These are phyloP conservation scores for Vigna unguiculata DNA, from an alignment of 306 rosid genomes.

Conservation along the genomic window DNA sequence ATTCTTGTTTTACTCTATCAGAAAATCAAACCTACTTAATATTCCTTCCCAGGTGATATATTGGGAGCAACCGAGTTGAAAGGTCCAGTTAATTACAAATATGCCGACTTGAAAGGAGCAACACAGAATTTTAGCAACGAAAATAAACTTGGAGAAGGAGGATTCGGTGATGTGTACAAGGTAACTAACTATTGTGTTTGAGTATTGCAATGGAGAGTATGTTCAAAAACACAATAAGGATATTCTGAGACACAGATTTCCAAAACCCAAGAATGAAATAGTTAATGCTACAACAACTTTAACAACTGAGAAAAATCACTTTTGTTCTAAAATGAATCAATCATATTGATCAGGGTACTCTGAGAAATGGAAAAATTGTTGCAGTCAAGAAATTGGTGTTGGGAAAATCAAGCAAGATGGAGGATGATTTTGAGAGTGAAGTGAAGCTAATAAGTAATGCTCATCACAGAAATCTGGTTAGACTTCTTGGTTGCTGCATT, in stretches of 20 bases:
- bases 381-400: conserved; percentile 68
- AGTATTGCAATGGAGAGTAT: no score
- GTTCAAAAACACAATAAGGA: no score
- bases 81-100: conserved; percentile 62
- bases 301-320: no score
- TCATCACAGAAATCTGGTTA: conserved; percentile 70
- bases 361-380: conserved; percentile 66
- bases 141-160: no score
- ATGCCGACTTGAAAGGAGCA: conserved; percentile 60
- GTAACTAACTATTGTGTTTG: no score
- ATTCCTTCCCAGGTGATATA: conserved; percentile 38
- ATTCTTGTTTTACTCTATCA: no score
- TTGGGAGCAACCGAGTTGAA: conserved; percentile 72
- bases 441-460: conserved; percentile 75
- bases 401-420: conserved; percentile 55
- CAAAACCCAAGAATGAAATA: no score
- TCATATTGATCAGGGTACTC: conserved; percentile 55
- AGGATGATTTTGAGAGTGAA: conserved; percentile 65
- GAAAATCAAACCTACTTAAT: no score
- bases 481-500: conserved; percentile 75
- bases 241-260: no score
- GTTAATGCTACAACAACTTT: no score
- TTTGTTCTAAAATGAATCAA: no score
- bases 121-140: conserved; percentile 52
- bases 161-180: no score